These are phyloP conservation scores for Thinopyrum elongatum DNA, from an alignment of 176 grass and related monocot species.

Conservation along the genomic window DNA sequence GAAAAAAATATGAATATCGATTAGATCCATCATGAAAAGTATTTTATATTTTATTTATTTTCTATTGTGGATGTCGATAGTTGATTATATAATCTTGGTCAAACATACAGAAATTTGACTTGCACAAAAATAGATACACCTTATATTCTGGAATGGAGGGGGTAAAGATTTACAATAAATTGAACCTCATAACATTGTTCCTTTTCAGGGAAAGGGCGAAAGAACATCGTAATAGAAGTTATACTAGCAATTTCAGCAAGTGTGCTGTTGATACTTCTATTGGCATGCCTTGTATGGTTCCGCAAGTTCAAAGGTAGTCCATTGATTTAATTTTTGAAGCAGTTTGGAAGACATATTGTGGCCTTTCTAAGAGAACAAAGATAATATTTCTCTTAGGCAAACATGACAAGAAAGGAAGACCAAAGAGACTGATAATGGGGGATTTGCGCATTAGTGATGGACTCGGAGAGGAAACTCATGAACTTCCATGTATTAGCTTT, in stretches of 20 bases:
- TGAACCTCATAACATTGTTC: background rate
- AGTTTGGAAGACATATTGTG: background rate
- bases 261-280: background rate
- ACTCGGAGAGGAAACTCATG: background rate
- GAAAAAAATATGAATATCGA: too few relatives aligned
- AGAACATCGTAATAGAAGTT: background rate
- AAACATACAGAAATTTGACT: too few relatives aligned
- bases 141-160: too few relatives aligned
- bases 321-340: background rate
- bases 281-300: background rate
- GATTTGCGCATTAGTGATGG: background rate
- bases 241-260: background rate
- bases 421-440: background rate
- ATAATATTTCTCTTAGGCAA: background rate
- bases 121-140: too few relatives aligned
- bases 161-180: background rate
- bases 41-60: too few relatives aligned
- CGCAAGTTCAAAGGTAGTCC: background rate
- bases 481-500: conserved; percentile 33
- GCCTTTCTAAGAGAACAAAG: background rate
- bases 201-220: conserved; percentile 8
- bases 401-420: background rate
- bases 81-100: too few relatives aligned
- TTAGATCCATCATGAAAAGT: too few relatives aligned
- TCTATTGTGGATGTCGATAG: too few relatives aligned